These are phyloP conservation scores for Theobroma grandiflorum DNA, from an alignment of 441 rosid species.

Conservation along the genomic window DNA sequence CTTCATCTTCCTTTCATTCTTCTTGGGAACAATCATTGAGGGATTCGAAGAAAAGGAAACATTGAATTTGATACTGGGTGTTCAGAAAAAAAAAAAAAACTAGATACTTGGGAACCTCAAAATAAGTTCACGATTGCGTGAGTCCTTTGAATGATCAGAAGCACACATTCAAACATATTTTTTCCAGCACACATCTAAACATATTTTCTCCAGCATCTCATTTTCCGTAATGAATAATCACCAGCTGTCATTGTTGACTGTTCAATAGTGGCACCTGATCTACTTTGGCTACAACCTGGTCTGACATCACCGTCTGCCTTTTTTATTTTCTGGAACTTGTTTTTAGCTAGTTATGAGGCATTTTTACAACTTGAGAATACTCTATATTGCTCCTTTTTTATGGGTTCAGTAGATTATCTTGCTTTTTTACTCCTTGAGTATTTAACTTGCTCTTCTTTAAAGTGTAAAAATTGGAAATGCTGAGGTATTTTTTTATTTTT, in stretches of 20 bases:
- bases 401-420: background rate
- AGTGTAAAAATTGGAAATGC: background rate
- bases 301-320: background rate
- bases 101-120: slow-evolving; percentile 12
- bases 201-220: background rate
- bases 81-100: background rate
- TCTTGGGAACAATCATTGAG: background rate
- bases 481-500: background rate
- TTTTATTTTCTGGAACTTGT: background rate
- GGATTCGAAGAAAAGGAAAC: background rate
- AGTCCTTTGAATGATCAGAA: background rate
- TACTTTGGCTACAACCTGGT: background rate
- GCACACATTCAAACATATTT: background rate
- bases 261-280: background rate
- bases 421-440: background rate
- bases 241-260: background rate
- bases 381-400: background rate
- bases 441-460: background rate
- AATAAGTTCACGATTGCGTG: background rate
- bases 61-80: background rate
- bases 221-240: background rate
- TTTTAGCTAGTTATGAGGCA: slow-evolving; percentile 8
- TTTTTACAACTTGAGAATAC: background rate
- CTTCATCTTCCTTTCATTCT: background rate
- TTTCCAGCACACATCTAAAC: background rate